Evolutionary conservation across 192 early-diverging fungal species (phyloP).

Genomic region (Rhizophagus sp.): DNA sequence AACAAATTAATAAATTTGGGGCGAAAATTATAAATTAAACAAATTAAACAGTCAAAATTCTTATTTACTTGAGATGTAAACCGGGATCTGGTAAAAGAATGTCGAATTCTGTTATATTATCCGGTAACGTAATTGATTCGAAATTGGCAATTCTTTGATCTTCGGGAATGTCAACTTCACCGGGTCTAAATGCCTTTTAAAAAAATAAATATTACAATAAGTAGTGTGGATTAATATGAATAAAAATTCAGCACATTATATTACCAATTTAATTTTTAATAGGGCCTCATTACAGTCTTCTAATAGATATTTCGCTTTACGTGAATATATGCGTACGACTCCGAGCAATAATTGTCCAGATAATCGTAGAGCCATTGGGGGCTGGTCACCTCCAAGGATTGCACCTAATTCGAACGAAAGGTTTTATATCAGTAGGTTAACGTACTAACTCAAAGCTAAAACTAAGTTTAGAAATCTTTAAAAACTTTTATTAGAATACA

Average conservation of each 20-base stretch:
- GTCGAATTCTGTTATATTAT: conserved; percentile 89
- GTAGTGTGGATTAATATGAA: not conserved
- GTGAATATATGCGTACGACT: conserved; percentile 92
- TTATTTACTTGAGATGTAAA: conserved; percentile 37
- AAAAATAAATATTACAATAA: not conserved
- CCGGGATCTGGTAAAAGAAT: conserved; percentile 78
- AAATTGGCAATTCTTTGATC: conserved; percentile 69
- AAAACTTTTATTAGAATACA: conserved; percentile 18
- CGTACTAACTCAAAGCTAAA: no score
- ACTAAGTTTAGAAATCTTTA: not conserved
- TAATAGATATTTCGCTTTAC: conserved; percentile 93
- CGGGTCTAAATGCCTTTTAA: conserved; percentile 70
- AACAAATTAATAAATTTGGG: not conserved
- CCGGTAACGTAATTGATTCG: conserved; percentile 86
- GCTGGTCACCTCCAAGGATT: conserved; percentile 77
- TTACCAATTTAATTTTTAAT: conserved; percentile 91
- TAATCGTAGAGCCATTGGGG: conserved; percentile 89
- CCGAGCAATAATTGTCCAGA: conserved; percentile 97
- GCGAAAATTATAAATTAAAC: not conserved
- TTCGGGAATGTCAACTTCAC: conserved; percentile 82
- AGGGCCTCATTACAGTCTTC: conserved; percentile 98
- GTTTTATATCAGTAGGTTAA: not conserved
- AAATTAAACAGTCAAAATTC: not conserved
- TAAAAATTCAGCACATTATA: conserved; percentile 25
- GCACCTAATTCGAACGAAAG: conserved; percentile 53